Percentiles rank a stretch among this genome's conserved stretches.
phyloP scores from a whole-genome alignment of 148 eudicot genomes.

The Polygonum aviculare region DNA sequence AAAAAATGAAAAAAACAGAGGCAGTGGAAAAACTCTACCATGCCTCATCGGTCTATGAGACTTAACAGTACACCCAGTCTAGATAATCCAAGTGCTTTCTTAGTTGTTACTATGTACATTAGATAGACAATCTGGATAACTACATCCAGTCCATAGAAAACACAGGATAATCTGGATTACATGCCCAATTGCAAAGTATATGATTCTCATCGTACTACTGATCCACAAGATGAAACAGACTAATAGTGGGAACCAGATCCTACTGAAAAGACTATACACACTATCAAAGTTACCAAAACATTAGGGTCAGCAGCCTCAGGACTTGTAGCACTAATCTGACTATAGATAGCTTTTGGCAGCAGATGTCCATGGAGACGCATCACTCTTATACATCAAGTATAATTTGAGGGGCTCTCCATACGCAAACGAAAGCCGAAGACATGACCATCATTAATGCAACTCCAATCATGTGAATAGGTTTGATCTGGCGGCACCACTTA shows the following conservation, averaged over 20 bases:
- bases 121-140: background rate
- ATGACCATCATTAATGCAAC: constrained; percentile 33
- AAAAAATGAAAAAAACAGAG: no score
- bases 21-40: no score
- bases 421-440: constrained; percentile 26
- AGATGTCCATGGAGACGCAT: background rate
- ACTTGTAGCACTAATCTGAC: background rate
- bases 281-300: background rate
- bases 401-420: constrained; percentile 23
- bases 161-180: background rate
- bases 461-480: constrained; percentile 22
- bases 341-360: background rate
- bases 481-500: constrained; percentile 5
- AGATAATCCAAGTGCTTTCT: background rate
- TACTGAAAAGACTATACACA: background rate
- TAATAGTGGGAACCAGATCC: background rate
- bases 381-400: background rate
- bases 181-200: background rate
- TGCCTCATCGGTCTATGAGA: no score
- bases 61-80: no score
- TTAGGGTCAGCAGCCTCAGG: background rate
- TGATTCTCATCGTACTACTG: background rate
- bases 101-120: background rate
- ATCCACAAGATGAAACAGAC: background rate
- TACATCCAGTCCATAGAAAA: background rate